Evolutionary conservation across 768 basidiomycete species (phyloP), one percentile per base, ranked within the genome.

Genomic region (Naematelia encephala): DNA sequence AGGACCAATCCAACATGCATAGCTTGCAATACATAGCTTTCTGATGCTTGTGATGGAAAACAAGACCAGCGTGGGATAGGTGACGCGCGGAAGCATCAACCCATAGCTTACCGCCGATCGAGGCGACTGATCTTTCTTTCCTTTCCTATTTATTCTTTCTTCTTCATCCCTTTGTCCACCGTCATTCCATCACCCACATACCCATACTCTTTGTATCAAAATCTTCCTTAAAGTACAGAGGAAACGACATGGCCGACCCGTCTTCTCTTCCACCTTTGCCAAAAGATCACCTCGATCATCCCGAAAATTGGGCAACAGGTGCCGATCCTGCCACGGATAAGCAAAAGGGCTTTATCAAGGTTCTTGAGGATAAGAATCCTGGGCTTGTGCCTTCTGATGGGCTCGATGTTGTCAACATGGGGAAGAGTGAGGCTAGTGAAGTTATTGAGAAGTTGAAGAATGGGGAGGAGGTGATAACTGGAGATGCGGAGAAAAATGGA

Each of bases 351-450:
- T 76, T 72, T 53, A 71, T 76, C 55, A 51, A 58, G 3, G 66
- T 67, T 0, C 62, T 74, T n/a, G 68, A 73, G 53, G 50, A 56
- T 4, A 63, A 73, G 51, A 54, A 72, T 28, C 59, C 61, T 1
- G 65, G 57, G 2, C 30, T 62, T 11, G 55, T 67, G 4, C 59
- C 64, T 2, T 59, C 47, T 11, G 68, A 44, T 8, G 66, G 62
- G 0, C 25, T 68, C 5, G 68, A 75, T 25, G 59, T 62, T 4
- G 68, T 63, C 3, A 53, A 45, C 4, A 34, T 77, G 54, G 63
- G 66, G 19, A 77, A 77, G 62, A 67, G 65, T 42, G 72, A 75
- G 46, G 76, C 76, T 3, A 72, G 71, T 44, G 72, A 71, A 54
- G 60, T 72, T 39, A 77, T 77, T 45, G 73, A 77, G 25, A 63